Percentiles rank a stretch among this genome's conserved stretches.
phyloP scores from a whole-genome alignment of 257 asterid species.

The Rehmannia glutinosa region DNA sequence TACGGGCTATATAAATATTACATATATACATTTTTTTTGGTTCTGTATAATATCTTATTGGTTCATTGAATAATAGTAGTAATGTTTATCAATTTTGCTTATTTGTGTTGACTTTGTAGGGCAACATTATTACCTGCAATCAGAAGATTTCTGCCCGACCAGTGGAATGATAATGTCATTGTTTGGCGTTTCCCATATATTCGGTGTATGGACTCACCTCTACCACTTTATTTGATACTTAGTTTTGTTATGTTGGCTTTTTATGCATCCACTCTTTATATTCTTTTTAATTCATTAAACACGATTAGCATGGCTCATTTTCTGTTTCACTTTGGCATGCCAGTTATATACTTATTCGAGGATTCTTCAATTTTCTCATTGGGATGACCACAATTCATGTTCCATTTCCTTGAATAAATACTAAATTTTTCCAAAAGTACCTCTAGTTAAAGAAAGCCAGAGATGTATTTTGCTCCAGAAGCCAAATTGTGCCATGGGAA shows the following conservation, averaged over 20 bases:
- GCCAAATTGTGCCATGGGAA: too few relatives aligned
- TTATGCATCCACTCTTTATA: background rate
- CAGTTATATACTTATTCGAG: too few relatives aligned
- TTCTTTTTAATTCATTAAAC: background rate
- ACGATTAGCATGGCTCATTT: background rate
- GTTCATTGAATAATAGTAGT: background rate
- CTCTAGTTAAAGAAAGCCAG: too few relatives aligned
- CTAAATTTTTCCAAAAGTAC: too few relatives aligned
- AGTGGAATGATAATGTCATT: conserved; percentile 66
- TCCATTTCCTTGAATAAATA: too few relatives aligned
- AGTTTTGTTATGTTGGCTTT: too few relatives aligned
- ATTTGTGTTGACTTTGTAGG: conserved; percentile 34
- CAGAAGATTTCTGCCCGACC: conserved; percentile 51
- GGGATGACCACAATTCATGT: too few relatives aligned
- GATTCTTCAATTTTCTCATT: background rate
- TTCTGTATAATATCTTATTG: background rate
- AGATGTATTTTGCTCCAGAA: too few relatives aligned
- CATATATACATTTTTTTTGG: too few relatives aligned
- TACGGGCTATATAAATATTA: conserved; percentile 10
- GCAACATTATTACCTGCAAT: conserved; percentile 76
- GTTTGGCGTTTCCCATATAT: conserved; percentile 64
- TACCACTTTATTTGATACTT: background rate
- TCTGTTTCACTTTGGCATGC: background rate
- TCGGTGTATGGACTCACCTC: conserved; percentile 47
- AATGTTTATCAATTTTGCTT: background rate